Percentiles rank a stretch among this genome's conserved stretches.
Evolutionary conservation across 805 yeast species (phyloP).

Genomic region (Candida xiaguanensis): DNA sequence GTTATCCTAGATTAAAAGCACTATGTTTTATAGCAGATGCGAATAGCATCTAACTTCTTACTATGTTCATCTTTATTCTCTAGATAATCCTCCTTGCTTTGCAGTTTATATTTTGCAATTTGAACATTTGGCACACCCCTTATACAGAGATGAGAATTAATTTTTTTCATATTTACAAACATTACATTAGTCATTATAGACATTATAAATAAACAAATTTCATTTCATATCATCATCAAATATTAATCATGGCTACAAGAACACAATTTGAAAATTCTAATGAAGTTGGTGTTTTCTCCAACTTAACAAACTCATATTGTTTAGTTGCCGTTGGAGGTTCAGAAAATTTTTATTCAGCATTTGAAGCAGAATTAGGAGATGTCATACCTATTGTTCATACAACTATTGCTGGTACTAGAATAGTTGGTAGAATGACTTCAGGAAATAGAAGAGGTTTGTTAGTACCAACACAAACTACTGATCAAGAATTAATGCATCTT

Average conservation of each 20-base stretch:
- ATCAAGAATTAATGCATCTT: slow-evolving; percentile 95
- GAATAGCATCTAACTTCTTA: no score
- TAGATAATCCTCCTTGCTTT: no score
- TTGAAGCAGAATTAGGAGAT: slow-evolving; percentile 96
- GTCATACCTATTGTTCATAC: slow-evolving; percentile 95
- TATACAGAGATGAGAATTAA: background rate
- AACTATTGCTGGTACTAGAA: slow-evolving; percentile 97
- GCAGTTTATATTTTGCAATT: background rate
- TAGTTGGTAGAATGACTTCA: slow-evolving; percentile 96
- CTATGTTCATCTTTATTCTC: no score
- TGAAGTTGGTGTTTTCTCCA: slow-evolving; percentile 88
- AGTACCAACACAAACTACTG: slow-evolving; percentile 97
- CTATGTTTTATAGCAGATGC: no score
- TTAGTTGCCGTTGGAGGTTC: slow-evolving; percentile 97
- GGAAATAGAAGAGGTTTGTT: slow-evolving; percentile 96
- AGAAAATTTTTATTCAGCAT: slow-evolving; percentile 78
- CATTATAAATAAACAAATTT: background rate
- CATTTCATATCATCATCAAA: background rate
- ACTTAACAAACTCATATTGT: slow-evolving; percentile 93
- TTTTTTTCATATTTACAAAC: slow-evolving; percentile 1
- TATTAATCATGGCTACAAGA: slow-evolving; percentile 38
- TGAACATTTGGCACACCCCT: background rate
- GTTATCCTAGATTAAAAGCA: no score
- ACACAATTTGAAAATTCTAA: slow-evolving; percentile 48
- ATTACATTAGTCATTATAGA: slow-evolving; percentile 1